phyloP scores from a whole-genome alignment of 2,329 filamentous ascomycete species.

The Arthrobotrys sinensis region DNA sequence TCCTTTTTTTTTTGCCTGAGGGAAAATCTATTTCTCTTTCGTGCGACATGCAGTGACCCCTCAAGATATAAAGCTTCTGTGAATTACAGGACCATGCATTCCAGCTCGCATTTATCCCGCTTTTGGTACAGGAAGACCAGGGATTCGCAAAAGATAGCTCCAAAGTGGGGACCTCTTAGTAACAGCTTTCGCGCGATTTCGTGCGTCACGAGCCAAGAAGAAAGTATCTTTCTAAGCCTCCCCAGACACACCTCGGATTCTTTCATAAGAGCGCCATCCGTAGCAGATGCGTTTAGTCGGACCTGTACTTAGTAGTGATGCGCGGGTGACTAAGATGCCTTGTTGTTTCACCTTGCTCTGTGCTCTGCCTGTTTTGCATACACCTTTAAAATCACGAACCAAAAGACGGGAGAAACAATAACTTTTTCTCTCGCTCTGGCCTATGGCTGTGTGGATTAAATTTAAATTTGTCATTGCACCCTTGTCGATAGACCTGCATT shows the following conservation, averaged over 20 bases:
- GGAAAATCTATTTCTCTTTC: slow-evolving; percentile 4
- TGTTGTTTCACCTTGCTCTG: slow-evolving; percentile 28
- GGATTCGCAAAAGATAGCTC: slow-evolving; percentile 26
- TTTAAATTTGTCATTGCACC: slow-evolving; percentile 54
- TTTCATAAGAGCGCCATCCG: slow-evolving; percentile 1
- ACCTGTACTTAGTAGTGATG: slow-evolving; percentile 18
- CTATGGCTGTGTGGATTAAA: slow-evolving; percentile 8
- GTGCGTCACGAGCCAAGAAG: slow-evolving; percentile 21
- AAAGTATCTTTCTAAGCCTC: slow-evolving; percentile 50
- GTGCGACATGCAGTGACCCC: slow-evolving; percentile 37
- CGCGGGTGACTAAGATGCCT: slow-evolving; percentile 41
- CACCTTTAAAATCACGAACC: background rate
- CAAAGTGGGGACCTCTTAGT: slow-evolving; percentile 37
- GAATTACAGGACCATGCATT: slow-evolving; percentile 52
- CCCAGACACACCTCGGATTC: background rate
- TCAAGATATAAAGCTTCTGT: slow-evolving; percentile 31
- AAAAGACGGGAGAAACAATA: background rate
- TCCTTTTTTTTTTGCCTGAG: background rate
- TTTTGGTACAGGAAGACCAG: slow-evolving; percentile 22
- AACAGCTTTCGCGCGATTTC: slow-evolving; percentile 29
- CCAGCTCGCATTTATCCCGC: slow-evolving; percentile 38
- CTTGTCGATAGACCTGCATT: slow-evolving; percentile 33
- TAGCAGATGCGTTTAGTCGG: slow-evolving; percentile 43
- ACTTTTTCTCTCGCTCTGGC: background rate
- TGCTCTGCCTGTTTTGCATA: background rate